These are phyloP conservation scores for Ettlia oleoabundans DNA, from an alignment of 139 green algal genomes.

Conservation along the genomic window DNA sequence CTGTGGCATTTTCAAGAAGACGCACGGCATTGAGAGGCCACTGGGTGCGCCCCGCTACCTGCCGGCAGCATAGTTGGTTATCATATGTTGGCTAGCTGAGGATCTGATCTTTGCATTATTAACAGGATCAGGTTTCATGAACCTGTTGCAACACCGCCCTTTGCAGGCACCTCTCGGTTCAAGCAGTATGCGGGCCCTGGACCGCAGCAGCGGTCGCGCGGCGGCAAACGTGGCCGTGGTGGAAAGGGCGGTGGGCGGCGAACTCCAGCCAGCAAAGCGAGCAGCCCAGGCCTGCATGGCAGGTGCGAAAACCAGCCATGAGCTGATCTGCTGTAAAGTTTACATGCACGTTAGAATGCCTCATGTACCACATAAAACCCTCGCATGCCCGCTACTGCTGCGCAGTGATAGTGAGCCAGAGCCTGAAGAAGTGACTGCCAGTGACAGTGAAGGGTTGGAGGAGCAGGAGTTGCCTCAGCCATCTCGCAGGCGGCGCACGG, in stretches of 20 bases:
- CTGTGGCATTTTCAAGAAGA: constrained; percentile 83
- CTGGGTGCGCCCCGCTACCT: not conserved
- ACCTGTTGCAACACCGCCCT: not conserved
- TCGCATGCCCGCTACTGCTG: no score
- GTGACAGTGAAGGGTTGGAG: constrained; percentile 20
- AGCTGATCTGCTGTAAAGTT: no score
- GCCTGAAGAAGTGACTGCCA: not conserved
- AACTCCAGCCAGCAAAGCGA: not conserved
- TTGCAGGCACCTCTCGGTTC: constrained; percentile 35
- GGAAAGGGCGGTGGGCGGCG: not conserved
- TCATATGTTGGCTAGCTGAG: not conserved
- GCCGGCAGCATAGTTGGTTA: no score
- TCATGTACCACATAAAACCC: no score
- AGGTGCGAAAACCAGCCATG: no score
- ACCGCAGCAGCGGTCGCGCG: not conserved
- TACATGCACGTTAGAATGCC: no score
- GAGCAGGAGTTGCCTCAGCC: no score
- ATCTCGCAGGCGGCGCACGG: constrained; percentile 9
- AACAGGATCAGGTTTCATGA: not conserved
- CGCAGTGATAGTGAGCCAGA: constrained; percentile 23
- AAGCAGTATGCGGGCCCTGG: constrained; percentile 19
- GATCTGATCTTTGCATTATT: not conserved
- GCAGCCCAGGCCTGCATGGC: not conserved
- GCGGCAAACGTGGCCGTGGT: constrained; percentile 6
- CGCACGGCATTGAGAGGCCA: constrained; percentile 63